These are phyloP conservation scores for Blattamonas nauphoetae DNA, from an alignment of 78 protist species.

Conservation along the genomic window DNA sequence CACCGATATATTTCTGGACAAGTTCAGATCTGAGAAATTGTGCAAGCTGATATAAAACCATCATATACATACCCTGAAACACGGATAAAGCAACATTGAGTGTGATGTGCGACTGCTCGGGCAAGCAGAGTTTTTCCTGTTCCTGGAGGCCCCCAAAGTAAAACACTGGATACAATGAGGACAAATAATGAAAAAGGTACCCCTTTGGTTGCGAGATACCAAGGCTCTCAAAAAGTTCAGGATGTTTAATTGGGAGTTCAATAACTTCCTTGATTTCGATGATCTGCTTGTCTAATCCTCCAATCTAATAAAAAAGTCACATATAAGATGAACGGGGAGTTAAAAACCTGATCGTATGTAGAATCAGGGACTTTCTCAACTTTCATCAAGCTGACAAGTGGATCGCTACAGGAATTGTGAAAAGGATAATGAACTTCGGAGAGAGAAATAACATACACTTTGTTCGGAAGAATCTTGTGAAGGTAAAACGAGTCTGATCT, in stretches of 20 bases:
- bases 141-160: constrained; percentile 78
- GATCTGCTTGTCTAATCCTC: constrained; percentile 97
- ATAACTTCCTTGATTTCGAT: constrained; percentile 96
- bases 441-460: background rate
- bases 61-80: constrained; percentile 73
- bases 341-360: constrained; percentile 83
- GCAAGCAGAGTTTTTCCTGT: constrained; percentile 98
- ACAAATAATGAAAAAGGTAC: constrained; percentile 7
- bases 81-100: constrained; percentile 95
- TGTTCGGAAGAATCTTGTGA: constrained; percentile 65
- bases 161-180: constrained; percentile 16
- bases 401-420: constrained; percentile 45
- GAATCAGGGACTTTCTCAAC: constrained; percentile 99
- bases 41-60: too few relatives aligned
- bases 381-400: constrained; percentile 82
- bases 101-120: constrained; percentile 99
- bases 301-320: constrained; percentile 49
- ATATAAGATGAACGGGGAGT: background rate
- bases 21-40: constrained; percentile 69
- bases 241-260: constrained; percentile 98
- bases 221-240: constrained; percentile 94
- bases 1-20: constrained; percentile 99
- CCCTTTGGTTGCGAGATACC: constrained; percentile 93
- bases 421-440: background rate
- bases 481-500: constrained; percentile 68